Conservation (phyloP, 306 rosid genomes). For the Carpinus fangiana region DNA sequence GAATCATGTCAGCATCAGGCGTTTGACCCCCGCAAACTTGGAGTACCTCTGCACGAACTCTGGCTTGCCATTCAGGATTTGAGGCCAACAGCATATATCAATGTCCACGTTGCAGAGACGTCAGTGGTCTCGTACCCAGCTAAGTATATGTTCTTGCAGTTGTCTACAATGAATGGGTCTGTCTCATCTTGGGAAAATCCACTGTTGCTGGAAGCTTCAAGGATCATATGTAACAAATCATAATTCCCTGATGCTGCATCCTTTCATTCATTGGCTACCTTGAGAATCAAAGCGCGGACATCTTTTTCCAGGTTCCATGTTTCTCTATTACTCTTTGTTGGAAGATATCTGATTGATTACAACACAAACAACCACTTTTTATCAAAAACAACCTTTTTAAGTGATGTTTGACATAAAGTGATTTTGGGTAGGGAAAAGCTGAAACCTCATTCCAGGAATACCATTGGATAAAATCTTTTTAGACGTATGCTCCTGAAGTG, state of each 20-base stretch:
- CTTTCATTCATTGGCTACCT: constrained; percentile 31
- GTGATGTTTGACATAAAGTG: no score
- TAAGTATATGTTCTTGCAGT: constrained; percentile 15
- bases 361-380: neutral
- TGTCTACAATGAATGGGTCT: constrained; percentile 23
- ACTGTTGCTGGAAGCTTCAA: constrained; percentile 32
- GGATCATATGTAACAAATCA: constrained; percentile 37
- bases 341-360: constrained; percentile 32
- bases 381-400: no score
- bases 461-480: neutral
- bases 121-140: constrained; percentile 50
- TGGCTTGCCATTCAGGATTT: constrained; percentile 48
- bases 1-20: constrained; percentile 36
- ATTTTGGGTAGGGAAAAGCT: no score
- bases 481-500: constrained; percentile 14
- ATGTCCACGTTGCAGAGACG: constrained; percentile 40
- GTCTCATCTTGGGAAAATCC: constrained; percentile 10
- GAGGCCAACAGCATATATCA: constrained; percentile 50
- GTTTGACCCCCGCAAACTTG: constrained; percentile 26
- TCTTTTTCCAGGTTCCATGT: constrained; percentile 48
- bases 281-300: constrained; percentile 33
- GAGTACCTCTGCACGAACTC: constrained; percentile 35
- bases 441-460: constrained; percentile 27
- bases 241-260: constrained; percentile 3
- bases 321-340: constrained; percentile 50